phyloP scores from a whole-genome alignment of 2,329 filamentous ascomycete genomes.

The Chlorencoelia australis region DNA sequence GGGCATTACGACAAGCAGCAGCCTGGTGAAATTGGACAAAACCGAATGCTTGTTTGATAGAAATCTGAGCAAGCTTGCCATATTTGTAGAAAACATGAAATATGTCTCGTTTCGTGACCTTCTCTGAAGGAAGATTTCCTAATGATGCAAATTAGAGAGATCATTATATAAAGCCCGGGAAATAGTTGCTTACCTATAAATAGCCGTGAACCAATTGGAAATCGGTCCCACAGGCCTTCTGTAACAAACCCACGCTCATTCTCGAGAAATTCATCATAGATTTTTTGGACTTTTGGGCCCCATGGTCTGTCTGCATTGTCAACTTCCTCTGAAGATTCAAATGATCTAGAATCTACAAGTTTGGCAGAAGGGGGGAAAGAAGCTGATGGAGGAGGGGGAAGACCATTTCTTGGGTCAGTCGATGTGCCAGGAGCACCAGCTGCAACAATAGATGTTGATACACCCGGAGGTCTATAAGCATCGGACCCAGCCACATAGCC shows the following conservation, averaged over 20 bases:
- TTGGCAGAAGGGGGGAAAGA: conserved; percentile 21
- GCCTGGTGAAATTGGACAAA: conserved; percentile 88
- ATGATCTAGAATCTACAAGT: conserved; percentile 15
- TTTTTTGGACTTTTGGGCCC: conserved; percentile 46
- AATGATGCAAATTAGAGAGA: conserved; percentile 24
- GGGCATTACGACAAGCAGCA: conserved; percentile 62
- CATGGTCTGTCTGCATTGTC: conserved; percentile 26
- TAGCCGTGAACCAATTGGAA: conserved; percentile 65
- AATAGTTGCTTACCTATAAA: conserved; percentile 69
- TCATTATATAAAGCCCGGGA: conserved; percentile 9
- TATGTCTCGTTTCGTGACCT: conserved; percentile 86
- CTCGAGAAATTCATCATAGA: conserved; percentile 62
- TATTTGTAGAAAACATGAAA: conserved; percentile 84
- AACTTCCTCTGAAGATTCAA: conserved; percentile 19
- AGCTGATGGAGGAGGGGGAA: conserved; percentile 26
- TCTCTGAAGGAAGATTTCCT: conserved; percentile 88
- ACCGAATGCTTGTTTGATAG: conserved; percentile 91
- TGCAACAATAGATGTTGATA: conserved; percentile 22
- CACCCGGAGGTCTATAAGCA: conserved; percentile 25
- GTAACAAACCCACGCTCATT: conserved; percentile 68
- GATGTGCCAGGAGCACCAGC: conserved; percentile 26
- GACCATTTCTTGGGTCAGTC: conserved; percentile 25
- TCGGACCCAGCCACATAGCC: conserved; percentile 18
- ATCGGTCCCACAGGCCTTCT: conserved; percentile 72
- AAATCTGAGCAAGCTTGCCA: conserved; percentile 85